Evolutionary conservation across 2,329 filamentous ascomycete genomes (phyloP), one percentile per base, ranked within the genome.

Genomic region (Blastomyces gilchristii): DNA sequence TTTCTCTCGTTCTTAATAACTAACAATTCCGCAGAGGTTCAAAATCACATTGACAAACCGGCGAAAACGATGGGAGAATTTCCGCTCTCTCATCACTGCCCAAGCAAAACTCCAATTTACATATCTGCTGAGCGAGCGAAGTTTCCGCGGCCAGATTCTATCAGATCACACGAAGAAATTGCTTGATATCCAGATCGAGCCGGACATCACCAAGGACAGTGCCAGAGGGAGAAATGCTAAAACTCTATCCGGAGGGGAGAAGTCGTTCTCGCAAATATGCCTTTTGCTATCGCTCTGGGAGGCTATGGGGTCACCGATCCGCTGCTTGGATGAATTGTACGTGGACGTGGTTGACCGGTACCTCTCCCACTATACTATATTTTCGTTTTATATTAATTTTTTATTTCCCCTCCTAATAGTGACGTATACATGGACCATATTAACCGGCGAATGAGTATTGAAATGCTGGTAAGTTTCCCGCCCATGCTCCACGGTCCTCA

Each of bases 341-440:
- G 80, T 76, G 50, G 43, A 73, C 68, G 80, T 76, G 50, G 43
- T 54, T 54, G 25, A 54, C 37, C 7, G 56, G 7, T 6, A 2
- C 54, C 34, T n/a, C 22, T 31, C 50, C 28, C 11, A 2, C 2
- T 49, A 37, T 41, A 16, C 31, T 8, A 18, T 47, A 9, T 18
- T 31, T 11, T 16, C 5, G 8, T 47, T 47, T 9, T 14, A 9
- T 25, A 12, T 52, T 34, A 49, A n/a, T 61, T 50, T 50, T 41
- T 47, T 43, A 68, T 73, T 61, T 41, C 56, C 63, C 53, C 28
- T 16, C 49, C 25, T 53, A 34, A 5, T 12, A 83, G 80, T 72
- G 94, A 99, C 73, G 94, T 99, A 41, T 99, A 97, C 80, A 99
- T 99, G 94, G 94, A 99, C 76, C 91, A 88, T 68, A 90, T 97